Conservation (phyloP, 2,329 filamentous ascomycete species). For the Periglandula ipomoeae region DNA sequence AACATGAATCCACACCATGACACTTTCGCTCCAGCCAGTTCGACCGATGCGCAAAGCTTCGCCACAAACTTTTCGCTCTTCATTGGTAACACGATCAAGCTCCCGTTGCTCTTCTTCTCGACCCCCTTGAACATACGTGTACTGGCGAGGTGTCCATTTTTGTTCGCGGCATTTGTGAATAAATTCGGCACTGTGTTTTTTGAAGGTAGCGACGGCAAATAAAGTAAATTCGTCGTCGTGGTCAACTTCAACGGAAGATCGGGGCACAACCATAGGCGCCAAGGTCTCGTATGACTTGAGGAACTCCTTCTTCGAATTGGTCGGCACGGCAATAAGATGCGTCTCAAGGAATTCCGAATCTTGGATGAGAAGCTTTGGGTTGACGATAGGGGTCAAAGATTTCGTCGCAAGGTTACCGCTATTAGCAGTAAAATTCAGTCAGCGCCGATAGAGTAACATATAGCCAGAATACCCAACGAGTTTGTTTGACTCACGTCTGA, state of each 20-base stretch:
- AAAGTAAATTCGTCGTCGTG: slow-evolving; percentile 85
- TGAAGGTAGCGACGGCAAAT: slow-evolving; percentile 85
- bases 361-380: slow-evolving; percentile 69
- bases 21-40: slow-evolving; percentile 91
- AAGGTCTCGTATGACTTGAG: slow-evolving; percentile 82
- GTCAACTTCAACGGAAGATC: slow-evolving; percentile 70
- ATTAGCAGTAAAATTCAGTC: background rate
- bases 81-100: slow-evolving; percentile 68
- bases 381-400: slow-evolving; percentile 81
- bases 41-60: slow-evolving; percentile 80
- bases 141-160: slow-evolving; percentile 91
- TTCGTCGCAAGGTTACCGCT: slow-evolving; percentile 91
- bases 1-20: slow-evolving; percentile 94
- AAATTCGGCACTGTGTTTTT: slow-evolving; percentile 82
- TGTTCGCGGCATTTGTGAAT: slow-evolving; percentile 85
- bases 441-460: background rate
- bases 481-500: slow-evolving; percentile 58
- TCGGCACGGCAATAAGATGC: slow-evolving; percentile 83
- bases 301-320: slow-evolving; percentile 75
- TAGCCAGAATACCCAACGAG: background rate
- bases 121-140: slow-evolving; percentile 84
- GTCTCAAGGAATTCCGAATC: slow-evolving; percentile 97
- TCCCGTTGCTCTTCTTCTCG: slow-evolving; percentile 84
- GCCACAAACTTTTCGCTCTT: slow-evolving; percentile 87
- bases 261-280: slow-evolving; percentile 84